Conservation (phyloP, 768 basidiomycete species). For the Heimioporus sp. region DNA sequence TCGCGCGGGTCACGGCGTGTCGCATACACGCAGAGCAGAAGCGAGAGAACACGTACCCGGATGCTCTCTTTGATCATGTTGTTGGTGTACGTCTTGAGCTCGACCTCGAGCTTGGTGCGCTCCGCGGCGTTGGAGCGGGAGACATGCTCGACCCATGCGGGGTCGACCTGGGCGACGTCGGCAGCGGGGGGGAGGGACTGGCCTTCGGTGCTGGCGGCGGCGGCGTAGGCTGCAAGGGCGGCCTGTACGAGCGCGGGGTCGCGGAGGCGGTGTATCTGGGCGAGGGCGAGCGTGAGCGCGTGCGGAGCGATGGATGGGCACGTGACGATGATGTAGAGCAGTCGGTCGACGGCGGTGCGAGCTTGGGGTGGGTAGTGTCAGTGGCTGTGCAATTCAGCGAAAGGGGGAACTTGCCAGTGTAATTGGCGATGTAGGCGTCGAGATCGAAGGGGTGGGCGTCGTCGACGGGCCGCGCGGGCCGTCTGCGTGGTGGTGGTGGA, state of each 20-base stretch:
- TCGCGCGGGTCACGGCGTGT: background rate
- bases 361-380: conserved; percentile 40
- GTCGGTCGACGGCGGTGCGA: conserved; percentile 71
- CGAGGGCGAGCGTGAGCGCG: conserved; percentile 65
- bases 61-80: conserved; percentile 99
- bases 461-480: conserved; percentile 51
- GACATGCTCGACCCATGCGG: conserved; percentile 71
- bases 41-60: conserved; percentile 49
- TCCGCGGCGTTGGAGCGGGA: conserved; percentile 69
- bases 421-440: conserved; percentile 73
- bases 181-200: conserved; percentile 42
- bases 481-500: conserved; percentile 11
- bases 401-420: conserved; percentile 53
- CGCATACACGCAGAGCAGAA: background rate
- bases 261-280: conserved; percentile 62
- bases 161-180: conserved; percentile 55
- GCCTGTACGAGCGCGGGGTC: conserved; percentile 62
- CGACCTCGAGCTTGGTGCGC: conserved; percentile 82
- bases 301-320: conserved; percentile 72
- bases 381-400: background rate
- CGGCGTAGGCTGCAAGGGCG: conserved; percentile 55
- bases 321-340: conserved; percentile 61
- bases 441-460: conserved; percentile 87
- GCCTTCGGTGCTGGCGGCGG: conserved; percentile 32
- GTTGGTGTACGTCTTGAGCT: conserved; percentile 90